Evolutionary conservation across 2,329 filamentous ascomycete genomes (phyloP).

Genomic region (Aureobasidium sp.): DNA sequence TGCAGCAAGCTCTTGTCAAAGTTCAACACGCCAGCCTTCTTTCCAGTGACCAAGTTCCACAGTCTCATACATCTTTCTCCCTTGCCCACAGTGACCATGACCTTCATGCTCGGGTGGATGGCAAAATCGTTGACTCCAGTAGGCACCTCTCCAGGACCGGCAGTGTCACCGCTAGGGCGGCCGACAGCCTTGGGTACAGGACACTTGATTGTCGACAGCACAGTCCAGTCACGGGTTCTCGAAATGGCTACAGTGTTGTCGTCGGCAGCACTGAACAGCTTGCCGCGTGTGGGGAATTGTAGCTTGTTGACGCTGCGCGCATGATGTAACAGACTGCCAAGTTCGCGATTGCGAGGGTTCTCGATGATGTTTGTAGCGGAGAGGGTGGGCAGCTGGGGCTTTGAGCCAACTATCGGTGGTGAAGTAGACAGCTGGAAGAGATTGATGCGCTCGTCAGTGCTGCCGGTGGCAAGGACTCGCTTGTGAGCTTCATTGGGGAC

Average conservation of each 20-base stretch:
- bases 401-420: constrained; percentile 51
- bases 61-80: constrained; percentile 87
- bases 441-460: constrained; percentile 91
- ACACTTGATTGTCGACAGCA: constrained; percentile 81
- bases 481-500: constrained; percentile 61
- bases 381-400: constrained; percentile 51
- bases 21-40: constrained; percentile 87
- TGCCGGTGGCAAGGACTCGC: constrained; percentile 81
- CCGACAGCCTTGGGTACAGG: constrained; percentile 75
- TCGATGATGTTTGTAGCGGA: constrained; percentile 69
- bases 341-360: constrained; percentile 78
- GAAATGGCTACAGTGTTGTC: constrained; percentile 89
- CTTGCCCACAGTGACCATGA: constrained; percentile 88
- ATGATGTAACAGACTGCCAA: constrained; percentile 84
- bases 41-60: constrained; percentile 95
- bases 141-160: constrained; percentile 69
- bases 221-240: constrained; percentile 79
- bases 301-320: constrained; percentile 72
- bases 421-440: constrained; percentile 73
- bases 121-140: constrained; percentile 93
- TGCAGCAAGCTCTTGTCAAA: constrained; percentile 68
- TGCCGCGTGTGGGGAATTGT: constrained; percentile 75
- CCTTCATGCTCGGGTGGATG: constrained; percentile 90
- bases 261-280: constrained; percentile 80
- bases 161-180: constrained; percentile 83